Base-by-base conservation (phyloP, 1,284 basidiomycete species). In the Naganishia liquefaciens region DNA sequence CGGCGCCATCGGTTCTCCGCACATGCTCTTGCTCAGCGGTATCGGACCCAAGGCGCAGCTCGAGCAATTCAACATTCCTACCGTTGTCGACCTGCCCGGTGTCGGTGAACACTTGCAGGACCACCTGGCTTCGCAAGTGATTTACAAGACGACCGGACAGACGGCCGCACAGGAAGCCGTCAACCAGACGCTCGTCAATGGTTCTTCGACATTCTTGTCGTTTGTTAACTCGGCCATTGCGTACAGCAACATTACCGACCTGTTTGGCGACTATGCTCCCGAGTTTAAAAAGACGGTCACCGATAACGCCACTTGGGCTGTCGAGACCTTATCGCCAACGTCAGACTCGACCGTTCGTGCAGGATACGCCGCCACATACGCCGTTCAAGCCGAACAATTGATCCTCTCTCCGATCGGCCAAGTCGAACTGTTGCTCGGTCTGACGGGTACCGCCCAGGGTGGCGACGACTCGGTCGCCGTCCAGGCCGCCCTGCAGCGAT, bases 81-180 rank as follows among this genome's bases (percentile, higher is more conserved):
- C 70, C 64, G 70, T 75, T 13, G 67, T 81, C 46, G 84, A 85
- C 66, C 79, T 89, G 2, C 87, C 88, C 63, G 71, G 71, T 43
- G 89, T 92, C 61, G 89, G 89, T 1, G 85, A 87, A 76, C 86
- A 89, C 77, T 74, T 90, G 50, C 87, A 88, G 74, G 88, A 91
- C 74, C 88, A 89, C 76, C 71, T 87, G 44, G 68, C 66, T 63
- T 81, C 83, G 21, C 77, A 81, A 68, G 79, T 87, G 10, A 74
- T 79, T 5, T 86, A 80, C 77, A 77, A 78, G 50, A 82, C 84
- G 2, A 78, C 74, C 19, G 77, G 76, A 3, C 77, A 82, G 55
- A 85, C 84, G 2, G 81, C 81, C 7, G 82, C 81, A 1, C 74
- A 79, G 15, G 46, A 65, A 33, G 27, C 47, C 25, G n/a, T 53